phyloP scores from a whole-genome alignment of 2,329 filamentous ascomycete species.

The Ophiostoma himal-ulmi region DNA sequence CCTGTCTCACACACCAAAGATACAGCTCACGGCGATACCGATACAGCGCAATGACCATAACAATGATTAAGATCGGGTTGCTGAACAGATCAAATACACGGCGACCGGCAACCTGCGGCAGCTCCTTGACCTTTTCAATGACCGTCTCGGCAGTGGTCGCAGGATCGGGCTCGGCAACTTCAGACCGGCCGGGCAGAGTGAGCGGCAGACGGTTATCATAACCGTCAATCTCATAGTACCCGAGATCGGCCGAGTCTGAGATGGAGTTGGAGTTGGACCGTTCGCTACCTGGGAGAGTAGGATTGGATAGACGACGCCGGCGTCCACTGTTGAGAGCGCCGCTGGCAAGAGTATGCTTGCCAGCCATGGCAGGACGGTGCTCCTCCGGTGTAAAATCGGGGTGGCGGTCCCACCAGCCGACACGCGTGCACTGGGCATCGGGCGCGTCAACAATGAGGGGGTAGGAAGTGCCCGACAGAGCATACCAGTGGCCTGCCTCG shows the following conservation, averaged over 20 bases:
- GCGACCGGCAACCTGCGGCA: slow-evolving; percentile 46
- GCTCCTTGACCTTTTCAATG: slow-evolving; percentile 44
- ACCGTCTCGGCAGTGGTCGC: slow-evolving; percentile 31
- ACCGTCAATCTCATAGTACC: slow-evolving; percentile 5
- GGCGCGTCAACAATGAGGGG: slow-evolving; percentile 60
- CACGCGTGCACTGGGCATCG: slow-evolving; percentile 24
- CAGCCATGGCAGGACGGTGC: slow-evolving; percentile 58
- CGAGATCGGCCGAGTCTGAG: not conserved
- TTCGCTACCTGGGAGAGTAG: slow-evolving; percentile 21
- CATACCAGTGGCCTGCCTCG: slow-evolving; percentile 84
- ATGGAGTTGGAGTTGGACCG: not conserved
- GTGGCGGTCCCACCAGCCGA: slow-evolving; percentile 27
- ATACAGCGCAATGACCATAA: slow-evolving; percentile 40
- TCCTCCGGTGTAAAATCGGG: slow-evolving; percentile 36
- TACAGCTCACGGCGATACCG: slow-evolving; percentile 27
- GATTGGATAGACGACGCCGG: slow-evolving; percentile 11
- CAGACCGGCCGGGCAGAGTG: slow-evolving; percentile 24
- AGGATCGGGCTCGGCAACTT: slow-evolving; percentile 31
- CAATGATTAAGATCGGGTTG: slow-evolving; percentile 48
- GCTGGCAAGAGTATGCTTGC: slow-evolving; percentile 56
- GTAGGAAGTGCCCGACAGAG: slow-evolving; percentile 79
- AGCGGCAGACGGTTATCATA: slow-evolving; percentile 14
- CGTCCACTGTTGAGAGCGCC: not conserved
- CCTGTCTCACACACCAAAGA: slow-evolving; percentile 7
- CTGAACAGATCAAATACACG: slow-evolving; percentile 51